Evolutionary conservation across 2,329 filamentous ascomycete species (phyloP).

Genomic region (Fonsecaea multimorphosa): DNA sequence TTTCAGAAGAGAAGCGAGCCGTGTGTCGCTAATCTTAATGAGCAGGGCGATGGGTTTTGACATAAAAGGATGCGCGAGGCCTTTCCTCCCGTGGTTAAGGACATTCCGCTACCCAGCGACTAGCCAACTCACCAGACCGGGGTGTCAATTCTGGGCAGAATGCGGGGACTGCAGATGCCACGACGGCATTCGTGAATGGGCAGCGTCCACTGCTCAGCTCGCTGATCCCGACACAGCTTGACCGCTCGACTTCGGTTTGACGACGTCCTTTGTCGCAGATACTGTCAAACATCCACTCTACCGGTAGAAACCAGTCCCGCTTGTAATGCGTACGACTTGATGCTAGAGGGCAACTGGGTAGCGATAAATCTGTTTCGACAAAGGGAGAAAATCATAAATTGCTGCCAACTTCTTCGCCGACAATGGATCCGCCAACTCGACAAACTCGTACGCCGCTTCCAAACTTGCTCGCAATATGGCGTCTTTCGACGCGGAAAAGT

Average conservation of each 20-base stretch:
- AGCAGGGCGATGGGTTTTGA: neutral
- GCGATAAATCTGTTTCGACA: neutral
- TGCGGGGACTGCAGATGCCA: neutral
- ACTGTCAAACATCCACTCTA: neutral
- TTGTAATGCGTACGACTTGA: neutral
- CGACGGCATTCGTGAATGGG: neutral
- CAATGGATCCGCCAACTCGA: neutral
- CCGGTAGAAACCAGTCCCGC: neutral
- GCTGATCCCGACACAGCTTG: conserved; percentile 5
- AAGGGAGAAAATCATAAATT: neutral
- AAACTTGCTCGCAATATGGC: neutral
- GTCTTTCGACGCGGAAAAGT: neutral
- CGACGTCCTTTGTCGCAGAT: neutral
- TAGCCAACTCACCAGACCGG: too few relatives aligned
- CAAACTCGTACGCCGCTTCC: neutral
- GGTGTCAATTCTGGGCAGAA: neutral
- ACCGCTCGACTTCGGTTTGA: neutral
- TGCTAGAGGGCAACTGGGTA: neutral
- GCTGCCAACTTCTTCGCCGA: neutral
- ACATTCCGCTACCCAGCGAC: neutral
- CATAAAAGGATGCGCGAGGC: neutral
- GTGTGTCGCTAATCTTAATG: neutral
- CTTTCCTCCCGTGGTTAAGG: neutral
- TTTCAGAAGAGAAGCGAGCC: neutral
- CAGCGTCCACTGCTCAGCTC: conserved; percentile 3